Percentiles rank a stretch among this genome's conserved stretches.
Evolutionary conservation across 75 land plant genomes (phyloP).

Genomic region (Selaginella tamariscina): DNA sequence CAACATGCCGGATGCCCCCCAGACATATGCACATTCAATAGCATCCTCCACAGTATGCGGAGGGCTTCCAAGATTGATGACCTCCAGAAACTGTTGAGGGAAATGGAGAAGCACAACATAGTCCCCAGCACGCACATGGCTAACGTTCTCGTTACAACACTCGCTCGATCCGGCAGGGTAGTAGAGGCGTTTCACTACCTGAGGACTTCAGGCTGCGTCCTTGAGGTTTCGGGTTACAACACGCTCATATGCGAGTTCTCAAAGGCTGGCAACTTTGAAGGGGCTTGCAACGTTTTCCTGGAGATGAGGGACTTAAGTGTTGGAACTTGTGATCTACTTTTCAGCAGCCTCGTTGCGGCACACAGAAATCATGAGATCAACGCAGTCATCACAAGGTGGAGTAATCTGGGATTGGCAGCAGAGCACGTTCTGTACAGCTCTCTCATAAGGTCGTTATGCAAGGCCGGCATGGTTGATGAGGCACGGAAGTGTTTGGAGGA

Average conservation of each 20-base stretch:
- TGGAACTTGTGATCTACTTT: background rate
- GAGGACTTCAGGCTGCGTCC: slow-evolving; percentile 13
- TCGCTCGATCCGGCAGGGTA: slow-evolving; percentile 38
- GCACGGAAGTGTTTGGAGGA: background rate
- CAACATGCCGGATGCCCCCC: slow-evolving; percentile 32
- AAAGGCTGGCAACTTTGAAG: background rate
- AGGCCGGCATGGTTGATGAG: background rate
- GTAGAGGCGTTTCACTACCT: slow-evolving; percentile 48
- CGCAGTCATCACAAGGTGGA: background rate
- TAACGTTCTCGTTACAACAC: slow-evolving; percentile 5
- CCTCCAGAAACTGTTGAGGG: background rate
- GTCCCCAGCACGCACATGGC: background rate
- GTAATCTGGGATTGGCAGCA: background rate
- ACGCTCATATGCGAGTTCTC: background rate
- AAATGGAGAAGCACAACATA: background rate
- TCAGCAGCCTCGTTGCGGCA: background rate
- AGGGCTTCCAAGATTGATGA: slow-evolving; percentile 38
- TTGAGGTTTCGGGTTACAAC: background rate
- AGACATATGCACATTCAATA: slow-evolving; percentile 34
- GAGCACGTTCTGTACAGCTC: background rate
- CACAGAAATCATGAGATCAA: background rate
- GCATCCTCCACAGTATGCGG: background rate
- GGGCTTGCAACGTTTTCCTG: background rate
- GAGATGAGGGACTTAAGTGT: background rate
- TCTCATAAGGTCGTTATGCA: background rate